Evolutionary conservation across 441 rosid genomes (phyloP).

Genomic region (Euphorbia celastroides): DNA sequence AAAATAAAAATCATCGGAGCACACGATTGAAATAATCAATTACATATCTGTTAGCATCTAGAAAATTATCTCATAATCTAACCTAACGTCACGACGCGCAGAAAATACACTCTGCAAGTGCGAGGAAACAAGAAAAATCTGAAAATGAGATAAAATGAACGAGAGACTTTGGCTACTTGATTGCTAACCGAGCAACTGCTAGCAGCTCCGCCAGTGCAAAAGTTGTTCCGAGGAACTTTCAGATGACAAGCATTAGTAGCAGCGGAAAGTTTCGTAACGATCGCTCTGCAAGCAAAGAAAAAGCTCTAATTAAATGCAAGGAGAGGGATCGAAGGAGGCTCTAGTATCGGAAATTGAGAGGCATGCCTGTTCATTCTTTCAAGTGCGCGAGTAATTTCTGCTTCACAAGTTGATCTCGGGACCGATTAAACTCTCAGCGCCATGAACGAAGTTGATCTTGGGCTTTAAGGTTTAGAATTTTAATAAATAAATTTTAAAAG

Average conservation of each 20-base stretch:
- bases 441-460: not conserved
- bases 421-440: not conserved
- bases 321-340: not conserved
- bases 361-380: constrained; percentile 24
- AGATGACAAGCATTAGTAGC: constrained; percentile 22
- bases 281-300: constrained; percentile 28
- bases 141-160: not conserved
- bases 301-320: not conserved
- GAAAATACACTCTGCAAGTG: not conserved
- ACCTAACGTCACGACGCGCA: not conserved
- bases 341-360: not conserved
- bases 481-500: not conserved
- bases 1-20: not conserved
- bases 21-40: not conserved
- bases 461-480: not conserved
- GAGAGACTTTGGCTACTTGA: constrained; percentile 26
- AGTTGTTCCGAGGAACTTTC: constrained; percentile 27
- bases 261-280: constrained; percentile 28
- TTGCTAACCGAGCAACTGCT: constrained; percentile 9
- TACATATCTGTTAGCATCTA: not conserved
- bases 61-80: not conserved
- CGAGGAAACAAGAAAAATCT: not conserved
- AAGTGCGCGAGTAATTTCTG: not conserved
- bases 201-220: constrained; percentile 29
- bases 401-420: not conserved